A percentile compares a stretch with the other conserved stretches of the same genome.
These are phyloP conservation scores for Kalmusia sp. DNA, from an alignment of 2,329 filamentous ascomycete genomes.

Conservation along the genomic window DNA sequence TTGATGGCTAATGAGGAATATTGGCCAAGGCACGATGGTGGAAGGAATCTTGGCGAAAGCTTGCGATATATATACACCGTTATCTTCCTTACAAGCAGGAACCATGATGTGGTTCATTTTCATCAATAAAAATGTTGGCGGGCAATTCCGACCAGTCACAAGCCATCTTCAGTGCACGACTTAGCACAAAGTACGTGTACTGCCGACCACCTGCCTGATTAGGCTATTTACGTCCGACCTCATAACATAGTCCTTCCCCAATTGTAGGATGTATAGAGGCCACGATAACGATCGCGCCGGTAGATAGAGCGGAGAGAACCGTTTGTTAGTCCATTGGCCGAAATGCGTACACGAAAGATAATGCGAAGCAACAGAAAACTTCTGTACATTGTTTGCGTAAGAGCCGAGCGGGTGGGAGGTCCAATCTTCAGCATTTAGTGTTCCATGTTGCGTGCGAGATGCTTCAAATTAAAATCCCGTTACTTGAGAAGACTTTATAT, in stretches of 20 bases:
- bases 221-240: neutral
- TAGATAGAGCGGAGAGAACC: no score
- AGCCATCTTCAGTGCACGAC: neutral
- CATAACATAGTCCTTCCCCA: no score
- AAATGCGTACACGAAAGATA: no score
- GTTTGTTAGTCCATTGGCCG: no score
- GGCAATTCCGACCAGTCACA: neutral
- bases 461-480: no score
- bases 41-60: slow-evolving; percentile 2
- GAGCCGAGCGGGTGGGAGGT: no score
- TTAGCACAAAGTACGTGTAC: neutral
- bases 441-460: no score
- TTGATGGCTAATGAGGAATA: neutral
- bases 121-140: neutral
- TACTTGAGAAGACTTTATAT: no score
- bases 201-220: neutral
- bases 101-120: neutral
- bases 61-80: neutral
- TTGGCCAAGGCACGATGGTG: no score
- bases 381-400: no score
- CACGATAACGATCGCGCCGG: neutral
- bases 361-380: no score
- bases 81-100: neutral
- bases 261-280: neutral
- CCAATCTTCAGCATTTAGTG: no score